Percentiles rank a stretch among this genome's conserved stretches.
phyloP scores from a whole-genome alignment of 1,284 basidiomycete genomes.

The Puccinia novopanici region DNA sequence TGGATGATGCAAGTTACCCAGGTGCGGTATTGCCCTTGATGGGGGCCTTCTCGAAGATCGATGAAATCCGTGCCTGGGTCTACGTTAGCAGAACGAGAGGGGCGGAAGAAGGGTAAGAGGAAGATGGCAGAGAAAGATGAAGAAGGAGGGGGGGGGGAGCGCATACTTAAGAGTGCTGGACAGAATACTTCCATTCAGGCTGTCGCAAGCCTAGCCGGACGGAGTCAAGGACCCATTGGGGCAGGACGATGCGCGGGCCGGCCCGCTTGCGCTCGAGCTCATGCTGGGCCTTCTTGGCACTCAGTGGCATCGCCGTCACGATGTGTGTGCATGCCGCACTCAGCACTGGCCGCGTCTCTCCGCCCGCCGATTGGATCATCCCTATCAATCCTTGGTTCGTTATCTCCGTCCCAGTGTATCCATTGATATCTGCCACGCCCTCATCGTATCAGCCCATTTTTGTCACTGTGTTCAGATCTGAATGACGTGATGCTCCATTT shows the following conservation, averaged over 20 bases:
- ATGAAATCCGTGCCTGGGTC: slow-evolving; percentile 13
- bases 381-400: slow-evolving; percentile 34
- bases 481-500: neutral
- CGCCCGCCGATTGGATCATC: slow-evolving; percentile 35
- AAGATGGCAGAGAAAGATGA: neutral
- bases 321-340: slow-evolving; percentile 37
- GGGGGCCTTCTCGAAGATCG: slow-evolving; percentile 25
- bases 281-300: slow-evolving; percentile 41
- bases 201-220: slow-evolving; percentile 35
- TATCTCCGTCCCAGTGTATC: slow-evolving; percentile 40
- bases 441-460: neutral
- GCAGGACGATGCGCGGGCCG: slow-evolving; percentile 28
- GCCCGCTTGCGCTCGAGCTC: slow-evolving; percentile 10
- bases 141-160: neutral
- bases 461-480: too few species aligned
- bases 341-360: slow-evolving; percentile 22
- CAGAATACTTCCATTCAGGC: slow-evolving; percentile 42
- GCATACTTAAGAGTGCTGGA: slow-evolving; percentile 25
- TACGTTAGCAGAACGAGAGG: neutral
- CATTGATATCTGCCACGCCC: slow-evolving; percentile 32
- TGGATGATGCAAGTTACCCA: too few species aligned
- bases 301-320: slow-evolving; percentile 36
- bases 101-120: neutral
- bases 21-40: too few species aligned
- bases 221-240: slow-evolving; percentile 42